A percentile compares a stretch with the other conserved stretches of the same genome.
These are phyloP conservation scores for Cadophora malorum DNA, from an alignment of 2,329 filamentous ascomycete species.

Conservation along the genomic window DNA sequence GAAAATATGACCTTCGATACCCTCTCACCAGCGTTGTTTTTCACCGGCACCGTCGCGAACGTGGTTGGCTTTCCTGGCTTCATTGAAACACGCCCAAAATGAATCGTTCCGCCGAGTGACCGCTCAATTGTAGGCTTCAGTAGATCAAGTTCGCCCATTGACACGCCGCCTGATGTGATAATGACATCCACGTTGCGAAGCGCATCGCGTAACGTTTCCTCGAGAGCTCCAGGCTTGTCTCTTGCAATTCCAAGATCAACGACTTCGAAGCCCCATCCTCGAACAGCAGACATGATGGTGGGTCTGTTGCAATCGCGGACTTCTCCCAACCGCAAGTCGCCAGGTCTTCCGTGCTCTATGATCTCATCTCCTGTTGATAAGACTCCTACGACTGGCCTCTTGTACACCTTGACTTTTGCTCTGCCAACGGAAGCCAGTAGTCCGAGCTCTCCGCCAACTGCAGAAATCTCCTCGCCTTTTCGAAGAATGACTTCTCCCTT, in stretches of 20 bases:
- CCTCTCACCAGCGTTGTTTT: conserved; percentile 63
- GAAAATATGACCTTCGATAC: conserved; percentile 80
- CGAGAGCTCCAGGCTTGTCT: conserved; percentile 75
- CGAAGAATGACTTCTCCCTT: conserved; percentile 72
- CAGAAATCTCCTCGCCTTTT: conserved; percentile 82
- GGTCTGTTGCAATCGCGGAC: conserved; percentile 94
- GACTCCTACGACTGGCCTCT: conserved; percentile 80
- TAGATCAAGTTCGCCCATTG: conserved; percentile 96
- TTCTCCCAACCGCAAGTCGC: conserved; percentile 74
- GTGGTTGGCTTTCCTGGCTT: conserved; percentile 98
- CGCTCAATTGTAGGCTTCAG: conserved; percentile 96
- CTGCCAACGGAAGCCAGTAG: conserved; percentile 86
- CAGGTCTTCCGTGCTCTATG: conserved; percentile 71
- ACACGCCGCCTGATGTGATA: conserved; percentile 92
- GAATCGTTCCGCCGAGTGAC: conserved; percentile 86
- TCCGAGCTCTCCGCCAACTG: conserved; percentile 89
- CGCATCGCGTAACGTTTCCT: conserved; percentile 76
- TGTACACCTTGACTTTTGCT: conserved; percentile 72
- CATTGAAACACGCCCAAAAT: conserved; percentile 96
- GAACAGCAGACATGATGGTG: conserved; percentile 79
- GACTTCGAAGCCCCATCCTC: conserved; percentile 76
- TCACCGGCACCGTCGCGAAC: conserved; percentile 84
- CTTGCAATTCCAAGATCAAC: conserved; percentile 86
- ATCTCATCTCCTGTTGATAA: conserved; percentile 96
- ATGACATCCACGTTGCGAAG: conserved; percentile 80